Evolutionary conservation across 2,329 filamentous ascomycete genomes (phyloP), one percentile per base, ranked within the genome.

Genomic region (Talaromyces sp.): DNA sequence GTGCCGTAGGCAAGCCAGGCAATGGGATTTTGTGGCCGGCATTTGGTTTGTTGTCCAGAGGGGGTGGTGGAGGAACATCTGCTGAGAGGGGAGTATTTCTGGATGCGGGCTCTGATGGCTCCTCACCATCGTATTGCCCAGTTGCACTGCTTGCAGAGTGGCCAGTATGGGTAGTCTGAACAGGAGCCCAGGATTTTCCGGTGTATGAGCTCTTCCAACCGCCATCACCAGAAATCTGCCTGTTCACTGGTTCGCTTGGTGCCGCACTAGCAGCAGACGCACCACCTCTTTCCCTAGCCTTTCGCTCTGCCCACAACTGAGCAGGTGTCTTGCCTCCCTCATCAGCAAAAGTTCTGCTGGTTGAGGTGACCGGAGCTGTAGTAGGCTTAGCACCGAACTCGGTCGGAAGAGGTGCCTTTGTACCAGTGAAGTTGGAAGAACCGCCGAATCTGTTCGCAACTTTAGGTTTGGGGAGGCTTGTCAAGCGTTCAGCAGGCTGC

Each of bases 261-360:
- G 33, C 17, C 15, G 52, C 43, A 17, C 47, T 57, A 10, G 64
- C 17, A n/a, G 60, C 33, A 17, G 52, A 41, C 25, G 25, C 45
- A 19, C 39, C 15, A 54, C 86, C 89, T 61, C 60, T 63, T 76
- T 95, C 88, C 67, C 88, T 89, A 43, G 91, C 94, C 82, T 98
- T 98, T 82, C 93, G 96, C 82, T 99, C 95, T 0, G 94, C 94
- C 95, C 95, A 99, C 41, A 97, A 81, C 78, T 99, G 95, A 35
- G 95, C 93, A 7, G 95, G 95, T 5, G 95, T 98, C 83, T 98
- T 99, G 68, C 95, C 95, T 68, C 91, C 93, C 77, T 96, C 84
- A 70, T 97, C 93, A 17, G 95, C 95, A 81, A 98, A 99, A 0
- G 93, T 97, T 73, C 92, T 89, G 80, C 92, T 96, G 43, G 93